Evolutionary conservation across 139 green algal genomes (phyloP), one percentile per base, ranked within the genome.

Genomic region (Gonium pectorale): DNA sequence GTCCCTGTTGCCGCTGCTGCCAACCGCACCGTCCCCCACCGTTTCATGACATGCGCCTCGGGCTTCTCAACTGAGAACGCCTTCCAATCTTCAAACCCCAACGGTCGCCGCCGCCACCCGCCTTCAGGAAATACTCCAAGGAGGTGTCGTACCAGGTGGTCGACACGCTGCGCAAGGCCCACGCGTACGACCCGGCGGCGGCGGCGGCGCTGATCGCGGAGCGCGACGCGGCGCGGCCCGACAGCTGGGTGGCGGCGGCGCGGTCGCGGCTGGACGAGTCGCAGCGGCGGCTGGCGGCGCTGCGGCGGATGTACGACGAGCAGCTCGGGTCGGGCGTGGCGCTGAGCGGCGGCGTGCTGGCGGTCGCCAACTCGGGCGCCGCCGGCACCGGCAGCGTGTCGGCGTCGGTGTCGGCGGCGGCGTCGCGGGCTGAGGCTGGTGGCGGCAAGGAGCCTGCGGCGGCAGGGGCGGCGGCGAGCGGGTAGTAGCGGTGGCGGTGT

Each of bases 81-180:
- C n/a, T n/a, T n/a, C n/a, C n/a, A n/a, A n/a, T n/a, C n/a, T n/a
- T n/a, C n/a, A n/a, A n/a, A n/a, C n/a, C n/a, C n/a, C n/a, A n/a
- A n/a, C n/a, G n/a, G n/a, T n/a, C n/a, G n/a, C n/a, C n/a, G n/a
- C n/a, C n/a, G n/a, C n/a, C n/a, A n/a, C n/a, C n/a, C n/a, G n/a
- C n/a, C n/a, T n/a, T n/a, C n/a, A 88, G 87, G 69, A 89, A 89
- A 43, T 54, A 85, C 2, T 92, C 89, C 72, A 92, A 92, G 56
- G 70, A 90, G 60, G 93, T 92, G 59, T 80, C 78, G 59, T 94
- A 92, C 73, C 29, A 11, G 2, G 88, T 94, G 1, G 52, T 77
- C 7, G 35, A 89, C 17, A 80, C 92, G 5, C 80, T 94, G 17
- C 79, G 83, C 0, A 72, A 68, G 5, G 70, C 88, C 11, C 69